phyloP scores from a whole-genome alignment of 257 asterid species.

The Pogostemon cablin region DNA sequence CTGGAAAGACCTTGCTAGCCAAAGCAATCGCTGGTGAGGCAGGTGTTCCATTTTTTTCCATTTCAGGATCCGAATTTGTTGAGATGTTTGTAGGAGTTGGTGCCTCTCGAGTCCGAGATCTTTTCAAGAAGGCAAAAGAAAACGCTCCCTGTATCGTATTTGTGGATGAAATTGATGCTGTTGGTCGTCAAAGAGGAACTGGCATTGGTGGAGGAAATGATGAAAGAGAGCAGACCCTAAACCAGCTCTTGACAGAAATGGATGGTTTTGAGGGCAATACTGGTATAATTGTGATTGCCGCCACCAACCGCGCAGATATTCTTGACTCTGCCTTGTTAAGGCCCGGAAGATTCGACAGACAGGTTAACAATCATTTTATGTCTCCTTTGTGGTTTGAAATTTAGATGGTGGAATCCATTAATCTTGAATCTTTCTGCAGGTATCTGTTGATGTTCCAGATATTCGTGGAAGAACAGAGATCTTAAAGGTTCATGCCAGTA shows the following conservation, averaged over 20 bases:
- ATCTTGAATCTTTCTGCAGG: conserved; percentile 50
- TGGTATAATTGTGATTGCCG: conserved; percentile 86
- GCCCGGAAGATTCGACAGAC: conserved; percentile 94
- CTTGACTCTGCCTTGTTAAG: conserved; percentile 89
- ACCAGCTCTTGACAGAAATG: conserved; percentile 94
- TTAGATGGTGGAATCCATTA: conserved; percentile 8
- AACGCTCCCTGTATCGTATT: conserved; percentile 96
- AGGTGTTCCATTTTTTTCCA: conserved; percentile 92
- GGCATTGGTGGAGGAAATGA: conserved; percentile 98
- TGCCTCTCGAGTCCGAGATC: conserved; percentile 94
- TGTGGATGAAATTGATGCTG: conserved; percentile 98
- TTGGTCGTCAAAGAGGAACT: conserved; percentile 95
- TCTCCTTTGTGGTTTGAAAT: background rate
- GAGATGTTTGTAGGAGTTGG: conserved; percentile 99
- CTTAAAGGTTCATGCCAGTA: conserved; percentile 82
- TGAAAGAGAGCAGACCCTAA: conserved; percentile 92
- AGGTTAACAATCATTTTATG: conserved; percentile 43
- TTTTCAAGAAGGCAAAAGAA: conserved; percentile 96
- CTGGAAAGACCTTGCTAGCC: conserved; percentile 91
- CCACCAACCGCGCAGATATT: conserved; percentile 92
- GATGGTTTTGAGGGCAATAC: conserved; percentile 95
- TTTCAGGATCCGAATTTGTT: conserved; percentile 94
- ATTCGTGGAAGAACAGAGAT: conserved; percentile 94
- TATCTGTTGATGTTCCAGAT: conserved; percentile 91
- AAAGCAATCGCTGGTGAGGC: conserved; percentile 99